Evolutionary conservation across 257 asterid genomes (phyloP), one percentile per base, ranked within the genome.

Genomic region (Gentiana macrophylla): DNA sequence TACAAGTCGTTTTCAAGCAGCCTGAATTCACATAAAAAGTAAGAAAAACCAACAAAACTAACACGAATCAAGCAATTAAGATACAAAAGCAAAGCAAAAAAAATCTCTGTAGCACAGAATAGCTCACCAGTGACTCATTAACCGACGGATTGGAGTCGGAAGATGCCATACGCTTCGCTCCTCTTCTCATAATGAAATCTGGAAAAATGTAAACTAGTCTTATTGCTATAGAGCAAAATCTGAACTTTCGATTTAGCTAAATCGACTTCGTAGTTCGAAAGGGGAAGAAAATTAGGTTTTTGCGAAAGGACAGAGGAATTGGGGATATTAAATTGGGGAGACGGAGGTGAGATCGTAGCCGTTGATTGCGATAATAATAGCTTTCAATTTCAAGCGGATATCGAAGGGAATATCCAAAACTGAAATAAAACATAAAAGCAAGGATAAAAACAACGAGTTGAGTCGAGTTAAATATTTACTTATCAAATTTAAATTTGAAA

Each of bases 161-260:
- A 48, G 70, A 50, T 11, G 94, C 79, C 12, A 81, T 37, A 51
- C 99, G 97, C 72, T 88, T 91, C 41, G 86, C 71, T 69, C 95
- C 95, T 79, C 95, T 94, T 79, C 87, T 81, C 96, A 86, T 84
- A 47, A 62, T 75, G 62, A 44, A 52, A 24, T 52, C 50, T 47
- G 43, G 13, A n/a, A 32, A 54, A 9, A 11, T 44, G 55, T 60
- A 38, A 53, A 35, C 33, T 37, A 4, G 9, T 35, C 8, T 12
- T 8, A 9, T 12, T 35, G 50, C 8, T 1, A 8, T 13, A 8
- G 12, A 47, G 59, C 3, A 45, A 36, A 61, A 57, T 35, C 54
- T 12, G 51, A 60, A 62, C 53, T 66, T 24, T 24, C 24, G 24
- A 24, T 24, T 24, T 24, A 24, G 24, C 24, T 24, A 24, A 24